Base-by-base conservation (phyloP, 2,329 filamentous ascomycete species). In the Aspergillus piperis region DNA sequence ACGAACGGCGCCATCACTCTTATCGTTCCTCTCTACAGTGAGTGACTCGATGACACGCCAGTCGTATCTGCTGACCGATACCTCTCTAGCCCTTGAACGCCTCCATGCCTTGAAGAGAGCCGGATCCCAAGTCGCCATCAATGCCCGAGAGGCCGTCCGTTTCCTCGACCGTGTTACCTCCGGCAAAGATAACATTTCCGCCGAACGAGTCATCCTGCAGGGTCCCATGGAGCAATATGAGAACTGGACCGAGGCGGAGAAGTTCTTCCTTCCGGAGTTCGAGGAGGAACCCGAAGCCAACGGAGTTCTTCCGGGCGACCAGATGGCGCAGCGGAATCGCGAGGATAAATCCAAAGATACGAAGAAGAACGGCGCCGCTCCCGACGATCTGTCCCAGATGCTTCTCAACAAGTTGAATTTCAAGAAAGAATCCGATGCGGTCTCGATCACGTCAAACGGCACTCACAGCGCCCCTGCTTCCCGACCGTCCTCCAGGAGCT, bases 1-100 rank as follows among this genome's bases (percentile, higher is more conserved):
- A 75, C 78, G 25, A 78, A 81, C 58, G 80, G 81, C 32, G 75
- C 77, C 39, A 78, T 83, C 56, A 80, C 77, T 62, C 76, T 84
- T 41, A 77, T 82, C 57, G 80, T 84, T 58, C 82, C 82, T 58
- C 75, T 83, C 38, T 82, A 82, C 71, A 83, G 81, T 83, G 75
- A 65, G 75, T 71, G 39, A 27, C 32, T 54, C 32, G 15, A 48
- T 32, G 38, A 23, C 36, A 39, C 54, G 27, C 39, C 36, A 10
- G 30, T 8, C 5, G 41, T 38, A 30, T 60, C 50, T 54, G 55
- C 58, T 53, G 41, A 60, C 60, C 54, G 48, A 58, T 58, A 23
- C 47, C 53, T 54, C 60, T 50, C 54, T 64, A 81, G 79, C 79
- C 59, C 77, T 81, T 57, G 78, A 80, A 64, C 78, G 79, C 54